A percentile compares a stretch with the other conserved stretches of the same genome.
Conservation (phyloP, 257 asterid genomes). For the Forsythia suspensa region DNA sequence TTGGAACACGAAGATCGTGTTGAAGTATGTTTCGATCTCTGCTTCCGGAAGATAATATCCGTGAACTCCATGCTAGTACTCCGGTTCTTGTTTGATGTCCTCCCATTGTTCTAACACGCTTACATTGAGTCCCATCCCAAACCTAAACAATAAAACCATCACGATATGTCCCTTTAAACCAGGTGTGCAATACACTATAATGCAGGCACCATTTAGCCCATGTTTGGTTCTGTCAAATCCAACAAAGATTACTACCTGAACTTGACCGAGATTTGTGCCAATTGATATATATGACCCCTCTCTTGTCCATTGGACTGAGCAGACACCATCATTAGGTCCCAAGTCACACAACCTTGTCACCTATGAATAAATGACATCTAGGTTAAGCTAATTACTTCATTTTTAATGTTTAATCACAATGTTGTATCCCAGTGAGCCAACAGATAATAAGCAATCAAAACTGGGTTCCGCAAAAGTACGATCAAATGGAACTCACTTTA, state of each 20-base stretch:
- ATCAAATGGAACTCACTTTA: constrained; percentile 50
- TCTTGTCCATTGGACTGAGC: constrained; percentile 93
- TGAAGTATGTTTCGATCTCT: constrained; percentile 93
- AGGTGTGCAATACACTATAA: background rate
- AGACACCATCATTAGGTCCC: constrained; percentile 87
- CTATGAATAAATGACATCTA: constrained; percentile 30
- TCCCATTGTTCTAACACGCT: constrained; percentile 81
- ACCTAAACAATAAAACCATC: constrained; percentile 40
- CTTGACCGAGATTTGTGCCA: constrained; percentile 88
- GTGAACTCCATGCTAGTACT: constrained; percentile 84
- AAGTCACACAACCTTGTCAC: constrained; percentile 89
- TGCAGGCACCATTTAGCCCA: background rate
- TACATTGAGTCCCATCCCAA: constrained; percentile 97
- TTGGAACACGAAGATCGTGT: constrained; percentile 87
- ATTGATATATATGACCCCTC: constrained; percentile 92
- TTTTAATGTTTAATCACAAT: background rate
- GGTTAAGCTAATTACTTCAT: constrained; percentile 8
- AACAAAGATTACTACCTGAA: constrained; percentile 55
- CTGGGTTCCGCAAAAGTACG: background rate
- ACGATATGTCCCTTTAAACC: background rate
- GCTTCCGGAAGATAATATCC: constrained; percentile 91
- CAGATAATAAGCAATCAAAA: background rate
- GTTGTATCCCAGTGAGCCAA: background rate
- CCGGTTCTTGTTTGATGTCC: constrained; percentile 97
- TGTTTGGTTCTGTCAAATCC: background rate